Evolutionary conservation across 129 eudicot genomes (phyloP).

Genomic region (Apium graveolens): DNA sequence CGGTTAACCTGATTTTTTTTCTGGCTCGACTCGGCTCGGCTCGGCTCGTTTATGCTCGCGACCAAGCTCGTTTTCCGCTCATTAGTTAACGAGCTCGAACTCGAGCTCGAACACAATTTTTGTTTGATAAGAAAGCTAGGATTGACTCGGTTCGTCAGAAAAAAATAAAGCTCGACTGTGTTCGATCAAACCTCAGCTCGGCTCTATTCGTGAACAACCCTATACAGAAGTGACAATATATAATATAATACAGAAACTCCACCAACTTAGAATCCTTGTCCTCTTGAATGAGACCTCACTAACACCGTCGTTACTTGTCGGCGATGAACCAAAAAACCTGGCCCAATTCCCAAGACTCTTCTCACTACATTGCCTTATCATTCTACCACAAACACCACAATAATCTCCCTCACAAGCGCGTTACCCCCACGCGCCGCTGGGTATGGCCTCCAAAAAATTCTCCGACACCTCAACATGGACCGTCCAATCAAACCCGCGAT

Average conservation of each 20-base stretch:
- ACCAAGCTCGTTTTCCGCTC: too few species aligned
- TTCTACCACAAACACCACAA: conserved; percentile 10
- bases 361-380: conserved; percentile 44
- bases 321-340: conserved; percentile 51
- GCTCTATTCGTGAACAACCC: too few species aligned
- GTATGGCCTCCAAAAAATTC: neutral
- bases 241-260: neutral
- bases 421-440: neutral
- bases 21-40: too few species aligned
- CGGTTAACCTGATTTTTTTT: too few species aligned
- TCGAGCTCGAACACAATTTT: too few species aligned
- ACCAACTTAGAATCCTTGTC: neutral
- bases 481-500: conserved; percentile 21
- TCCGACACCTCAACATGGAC: neutral
- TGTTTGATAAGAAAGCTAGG: too few species aligned
- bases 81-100: too few species aligned
- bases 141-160: too few species aligned
- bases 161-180: too few species aligned
- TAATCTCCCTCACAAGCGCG: neutral
- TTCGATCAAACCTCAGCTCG: too few species aligned
- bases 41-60: too few species aligned
- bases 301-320: neutral
- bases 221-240: too few species aligned
- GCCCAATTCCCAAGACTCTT: conserved; percentile 49
- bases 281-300: neutral